phyloP scores from a whole-genome alignment of 2,329 filamentous ascomycete genomes.

The Botryotinia narcissicola region DNA sequence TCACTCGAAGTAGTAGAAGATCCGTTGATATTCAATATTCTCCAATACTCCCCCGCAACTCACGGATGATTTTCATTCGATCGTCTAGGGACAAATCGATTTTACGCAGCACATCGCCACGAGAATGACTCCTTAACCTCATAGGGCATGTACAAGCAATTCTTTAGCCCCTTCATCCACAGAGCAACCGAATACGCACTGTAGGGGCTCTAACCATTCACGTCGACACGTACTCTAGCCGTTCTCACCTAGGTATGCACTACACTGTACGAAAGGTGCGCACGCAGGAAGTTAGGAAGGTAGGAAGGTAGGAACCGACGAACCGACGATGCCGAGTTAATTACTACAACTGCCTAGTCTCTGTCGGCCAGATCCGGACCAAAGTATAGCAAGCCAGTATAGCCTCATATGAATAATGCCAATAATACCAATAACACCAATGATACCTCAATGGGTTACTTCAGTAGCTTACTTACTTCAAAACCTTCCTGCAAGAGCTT shows the following conservation, averaged over 20 bases:
- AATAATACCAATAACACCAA: not conserved
- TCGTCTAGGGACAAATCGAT: not conserved
- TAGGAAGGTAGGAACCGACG: not conserved
- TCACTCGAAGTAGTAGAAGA: slow-evolving; percentile 6
- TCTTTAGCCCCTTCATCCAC: not conserved
- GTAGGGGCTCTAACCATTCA: not conserved
- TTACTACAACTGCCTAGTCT: not conserved
- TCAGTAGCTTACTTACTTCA: not conserved
- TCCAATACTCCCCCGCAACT: slow-evolving; percentile 1
- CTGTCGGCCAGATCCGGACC: not conserved
- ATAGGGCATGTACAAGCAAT: not conserved
- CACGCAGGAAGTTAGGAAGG: no score
- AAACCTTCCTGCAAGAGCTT: no score
- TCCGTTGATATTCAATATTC: slow-evolving; percentile 7
- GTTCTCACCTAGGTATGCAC: not conserved
- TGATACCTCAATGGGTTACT: not conserved
- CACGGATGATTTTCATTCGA: slow-evolving; percentile 5
- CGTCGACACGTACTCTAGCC: not conserved
- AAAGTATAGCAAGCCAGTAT: not conserved
- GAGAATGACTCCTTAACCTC: not conserved
- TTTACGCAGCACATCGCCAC: not conserved
- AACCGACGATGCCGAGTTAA: not conserved
- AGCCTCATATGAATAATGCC: not conserved
- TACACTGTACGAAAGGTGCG: not conserved
- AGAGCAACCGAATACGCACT: slow-evolving; percentile 3